Evolutionary conservation across 208 protist genomes (phyloP), one percentile per base, ranked within the genome.

Genomic region (Entamoeba moshkovskii): DNA sequence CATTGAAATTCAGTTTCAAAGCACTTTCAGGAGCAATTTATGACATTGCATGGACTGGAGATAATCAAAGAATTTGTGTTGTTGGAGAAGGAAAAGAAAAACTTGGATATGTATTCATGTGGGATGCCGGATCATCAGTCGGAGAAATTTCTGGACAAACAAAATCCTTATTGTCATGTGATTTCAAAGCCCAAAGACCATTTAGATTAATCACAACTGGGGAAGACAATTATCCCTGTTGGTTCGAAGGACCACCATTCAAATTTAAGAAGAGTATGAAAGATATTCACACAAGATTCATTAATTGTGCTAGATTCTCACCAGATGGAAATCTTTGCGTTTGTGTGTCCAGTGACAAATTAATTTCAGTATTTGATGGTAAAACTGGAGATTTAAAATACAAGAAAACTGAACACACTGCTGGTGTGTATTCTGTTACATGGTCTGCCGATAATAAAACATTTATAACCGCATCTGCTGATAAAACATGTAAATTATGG

Each of bases 161-260:
- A 18, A 93, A 93, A 66, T 52, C 59, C 5, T 46, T 95, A 13
- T 92, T 85, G 33, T 66, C 94, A 13, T 93, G 93, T 93, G 59
- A 94, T 22, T 94, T 95, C 59, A 59, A 45, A 38, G 15, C 0
- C 0, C n/a, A 33, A 59, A 66, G 95, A 48, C 95, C 95, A 15
- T 95, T 95, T 47, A 93, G 95, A 45, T 42, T 95, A 45, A 92
- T 92, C 1, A 95, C 95, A 22, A 46, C 46, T 49, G 93, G 93
- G 1, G 95, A 95, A 45, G 95, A 95, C 47, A 48, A 48, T 3
- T 42, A 45, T 44, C 45, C 91, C 3, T 94, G 95, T 46, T 93
- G 92, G n/a, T 95, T 93, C 59, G 92, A 95, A 48, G 95, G 95
- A 48, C 95, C 95, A 22, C 95, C 95, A 11, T 95, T 95, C 52